phyloP scores from a whole-genome alignment of 2,329 filamentous ascomycete species.

The Aspergillus sclerotialis region DNA sequence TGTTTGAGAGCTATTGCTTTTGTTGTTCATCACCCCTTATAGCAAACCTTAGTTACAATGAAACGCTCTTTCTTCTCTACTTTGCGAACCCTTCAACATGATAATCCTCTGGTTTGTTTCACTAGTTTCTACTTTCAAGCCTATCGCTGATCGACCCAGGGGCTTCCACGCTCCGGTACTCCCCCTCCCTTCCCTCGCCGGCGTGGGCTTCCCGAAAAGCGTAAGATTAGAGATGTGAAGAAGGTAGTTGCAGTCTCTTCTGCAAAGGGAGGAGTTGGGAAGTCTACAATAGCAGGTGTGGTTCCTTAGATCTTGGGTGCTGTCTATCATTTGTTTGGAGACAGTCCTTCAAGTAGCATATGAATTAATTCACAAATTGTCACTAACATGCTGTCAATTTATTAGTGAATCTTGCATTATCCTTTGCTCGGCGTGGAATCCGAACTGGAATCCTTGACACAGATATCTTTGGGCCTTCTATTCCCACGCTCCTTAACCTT shows the following conservation, averaged over 20 bases:
- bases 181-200: constrained; percentile 64
- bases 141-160: constrained; percentile 46
- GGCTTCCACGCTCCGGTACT: constrained; percentile 70
- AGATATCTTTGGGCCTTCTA: constrained; percentile 93
- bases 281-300: constrained; percentile 81
- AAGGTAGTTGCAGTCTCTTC: constrained; percentile 97
- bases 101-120: constrained; percentile 71
- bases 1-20: too few species aligned
- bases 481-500: constrained; percentile 82
- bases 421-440: constrained; percentile 75
- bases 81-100: constrained; percentile 56
- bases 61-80: constrained; percentile 51
- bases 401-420: constrained; percentile 74
- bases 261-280: constrained; percentile 96
- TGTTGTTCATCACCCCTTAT: background rate
- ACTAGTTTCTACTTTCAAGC: background rate
- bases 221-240: constrained; percentile 73
- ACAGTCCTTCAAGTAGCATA: background rate
- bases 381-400: background rate
- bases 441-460: constrained; percentile 85
- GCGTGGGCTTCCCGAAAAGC: constrained; percentile 71
- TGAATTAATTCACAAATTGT: background rate
- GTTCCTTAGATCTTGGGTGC: constrained; percentile 6
- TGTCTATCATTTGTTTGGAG: background rate
- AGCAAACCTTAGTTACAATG: constrained; percentile 13